Evolutionary conservation across 2,329 filamentous ascomycete species (phyloP).

Genomic region (Tolypocladium inflatum): DNA sequence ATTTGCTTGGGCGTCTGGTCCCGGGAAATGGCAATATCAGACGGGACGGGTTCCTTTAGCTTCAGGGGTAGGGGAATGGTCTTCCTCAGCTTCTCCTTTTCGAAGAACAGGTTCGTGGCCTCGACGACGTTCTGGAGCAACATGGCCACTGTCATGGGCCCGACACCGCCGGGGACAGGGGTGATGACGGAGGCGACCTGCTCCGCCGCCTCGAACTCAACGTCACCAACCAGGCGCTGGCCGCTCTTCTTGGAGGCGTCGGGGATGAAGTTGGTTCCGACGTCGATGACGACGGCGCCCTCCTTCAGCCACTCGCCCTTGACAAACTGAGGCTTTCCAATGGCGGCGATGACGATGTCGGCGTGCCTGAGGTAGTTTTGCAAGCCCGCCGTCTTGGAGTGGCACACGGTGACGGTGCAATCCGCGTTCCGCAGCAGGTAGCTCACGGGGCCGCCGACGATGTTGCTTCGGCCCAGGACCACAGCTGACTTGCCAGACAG

Average conservation of each 20-base stretch:
- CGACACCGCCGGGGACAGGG: slow-evolving; percentile 91
- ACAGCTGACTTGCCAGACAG: slow-evolving; percentile 87
- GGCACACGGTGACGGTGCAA: slow-evolving; percentile 92
- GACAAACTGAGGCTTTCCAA: slow-evolving; percentile 78
- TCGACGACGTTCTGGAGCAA: slow-evolving; percentile 91
- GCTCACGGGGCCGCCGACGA: slow-evolving; percentile 94
- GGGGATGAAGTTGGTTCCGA: slow-evolving; percentile 91
- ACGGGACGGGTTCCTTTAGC: slow-evolving; percentile 74
- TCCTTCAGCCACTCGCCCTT: slow-evolving; percentile 95
- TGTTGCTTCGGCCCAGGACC: slow-evolving; percentile 89
- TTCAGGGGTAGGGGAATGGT: slow-evolving; percentile 79
- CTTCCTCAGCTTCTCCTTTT: slow-evolving; percentile 69
- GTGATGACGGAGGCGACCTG: slow-evolving; percentile 90
- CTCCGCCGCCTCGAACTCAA: slow-evolving; percentile 77
- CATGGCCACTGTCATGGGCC: slow-evolving; percentile 99
- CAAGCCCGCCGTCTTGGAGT: slow-evolving; percentile 74
- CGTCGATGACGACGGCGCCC: slow-evolving; percentile 92
- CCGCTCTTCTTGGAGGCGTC: slow-evolving; percentile 88
- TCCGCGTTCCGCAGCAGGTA: slow-evolving; percentile 92
- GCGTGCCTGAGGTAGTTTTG: slow-evolving; percentile 68
- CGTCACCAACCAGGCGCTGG: slow-evolving; percentile 85
- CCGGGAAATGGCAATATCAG: slow-evolving; percentile 86
- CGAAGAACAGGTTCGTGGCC: slow-evolving; percentile 71
- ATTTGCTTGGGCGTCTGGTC: slow-evolving; percentile 89
- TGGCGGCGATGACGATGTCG: slow-evolving; percentile 85